A percentile compares a stretch with the other conserved stretches of the same genome.
These are phyloP conservation scores for Rhodotorula glutinis DNA, from an alignment of 1,284 basidiomycete species.

Conservation along the genomic window DNA sequence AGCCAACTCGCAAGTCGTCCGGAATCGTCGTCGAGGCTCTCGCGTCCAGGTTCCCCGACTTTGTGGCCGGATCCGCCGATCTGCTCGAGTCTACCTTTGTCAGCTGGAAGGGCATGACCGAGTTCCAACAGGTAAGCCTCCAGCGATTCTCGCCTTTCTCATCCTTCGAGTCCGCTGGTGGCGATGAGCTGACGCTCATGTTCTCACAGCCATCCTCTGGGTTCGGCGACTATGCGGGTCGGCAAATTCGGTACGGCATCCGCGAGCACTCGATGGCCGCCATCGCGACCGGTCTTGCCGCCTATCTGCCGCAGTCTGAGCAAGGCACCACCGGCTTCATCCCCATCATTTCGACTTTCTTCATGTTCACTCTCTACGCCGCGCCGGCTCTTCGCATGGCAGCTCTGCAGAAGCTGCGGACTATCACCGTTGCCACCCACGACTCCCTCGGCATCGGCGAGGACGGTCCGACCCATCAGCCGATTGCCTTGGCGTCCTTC, in stretches of 20 bases:
- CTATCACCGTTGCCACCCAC: constrained; percentile 81
- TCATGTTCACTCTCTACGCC: constrained; percentile 87
- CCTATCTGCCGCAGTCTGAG: constrained; percentile 37
- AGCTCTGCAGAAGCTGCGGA: constrained; percentile 81
- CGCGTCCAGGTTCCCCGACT: constrained; percentile 70
- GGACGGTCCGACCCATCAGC: constrained; percentile 95
- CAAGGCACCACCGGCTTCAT: constrained; percentile 38
- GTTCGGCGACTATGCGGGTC: constrained; percentile 78
- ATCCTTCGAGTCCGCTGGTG: too few relatives aligned
- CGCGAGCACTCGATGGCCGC: constrained; percentile 83
- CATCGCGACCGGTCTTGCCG: constrained; percentile 60
- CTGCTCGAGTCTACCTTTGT: constrained; percentile 53
- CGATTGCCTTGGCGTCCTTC: constrained; percentile 57
- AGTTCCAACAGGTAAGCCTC: constrained; percentile 81
- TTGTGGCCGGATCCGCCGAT: constrained; percentile 45
- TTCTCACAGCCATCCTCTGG: constrained; percentile 66
- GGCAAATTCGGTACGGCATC: constrained; percentile 60
- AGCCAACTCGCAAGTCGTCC: constrained; percentile 88
- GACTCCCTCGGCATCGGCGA: constrained; percentile 58
- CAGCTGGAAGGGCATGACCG: constrained; percentile 69
- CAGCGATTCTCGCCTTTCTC: not conserved
- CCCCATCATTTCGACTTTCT: constrained; percentile 47
- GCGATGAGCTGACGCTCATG: not conserved
- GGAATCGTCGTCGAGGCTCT: constrained; percentile 82
- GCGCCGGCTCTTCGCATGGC: constrained; percentile 87